A percentile compares a stretch with the other conserved stretches of the same genome.
Conservation (phyloP, 176 grass and related monocot species). For the Phoenix dactylifera region DNA sequence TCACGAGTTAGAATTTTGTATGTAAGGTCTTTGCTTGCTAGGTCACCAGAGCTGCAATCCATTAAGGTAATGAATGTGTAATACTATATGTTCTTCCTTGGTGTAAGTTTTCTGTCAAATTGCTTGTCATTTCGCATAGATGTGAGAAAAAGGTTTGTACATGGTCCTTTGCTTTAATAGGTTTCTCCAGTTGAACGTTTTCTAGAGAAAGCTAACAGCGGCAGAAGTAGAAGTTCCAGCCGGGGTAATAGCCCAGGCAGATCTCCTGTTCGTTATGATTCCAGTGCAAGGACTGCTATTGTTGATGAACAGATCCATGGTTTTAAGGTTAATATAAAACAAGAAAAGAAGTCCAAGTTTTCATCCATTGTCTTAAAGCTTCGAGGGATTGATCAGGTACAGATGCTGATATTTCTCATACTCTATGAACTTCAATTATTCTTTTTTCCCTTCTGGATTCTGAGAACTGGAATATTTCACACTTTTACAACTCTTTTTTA, state of each 20-base stretch:
- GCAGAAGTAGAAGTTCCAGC: conserved; percentile 94
- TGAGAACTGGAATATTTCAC: not conserved
- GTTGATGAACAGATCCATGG: conserved; percentile 82
- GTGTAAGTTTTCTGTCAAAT: conserved; percentile 1
- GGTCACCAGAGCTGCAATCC: conserved; percentile 95
- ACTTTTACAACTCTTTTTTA: not conserved
- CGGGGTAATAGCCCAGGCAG: conserved; percentile 84
- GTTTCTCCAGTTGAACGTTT: conserved; percentile 85
- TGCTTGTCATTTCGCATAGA: not conserved
- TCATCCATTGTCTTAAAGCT: conserved; percentile 90
- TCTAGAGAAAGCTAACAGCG: conserved; percentile 75
- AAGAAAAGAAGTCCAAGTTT: conserved; percentile 95
- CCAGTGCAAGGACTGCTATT: conserved; percentile 41
- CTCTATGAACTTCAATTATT: not conserved
- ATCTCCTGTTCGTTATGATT: conserved; percentile 66
- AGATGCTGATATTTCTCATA: not conserved
- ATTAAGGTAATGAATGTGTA: conserved; percentile 50
- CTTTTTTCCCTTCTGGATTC: not conserved
- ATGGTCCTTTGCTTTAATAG: conserved; percentile 37
- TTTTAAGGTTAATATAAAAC: conserved; percentile 88
- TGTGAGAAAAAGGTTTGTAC: conserved; percentile 17
- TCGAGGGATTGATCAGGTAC: conserved; percentile 94
- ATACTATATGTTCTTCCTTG: not conserved
- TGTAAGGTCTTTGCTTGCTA: conserved; percentile 93
- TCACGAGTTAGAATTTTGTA: conserved; percentile 98